Conservation (phyloP, 2,329 filamentous ascomycete genomes). For the Trichophaea hybrida region DNA sequence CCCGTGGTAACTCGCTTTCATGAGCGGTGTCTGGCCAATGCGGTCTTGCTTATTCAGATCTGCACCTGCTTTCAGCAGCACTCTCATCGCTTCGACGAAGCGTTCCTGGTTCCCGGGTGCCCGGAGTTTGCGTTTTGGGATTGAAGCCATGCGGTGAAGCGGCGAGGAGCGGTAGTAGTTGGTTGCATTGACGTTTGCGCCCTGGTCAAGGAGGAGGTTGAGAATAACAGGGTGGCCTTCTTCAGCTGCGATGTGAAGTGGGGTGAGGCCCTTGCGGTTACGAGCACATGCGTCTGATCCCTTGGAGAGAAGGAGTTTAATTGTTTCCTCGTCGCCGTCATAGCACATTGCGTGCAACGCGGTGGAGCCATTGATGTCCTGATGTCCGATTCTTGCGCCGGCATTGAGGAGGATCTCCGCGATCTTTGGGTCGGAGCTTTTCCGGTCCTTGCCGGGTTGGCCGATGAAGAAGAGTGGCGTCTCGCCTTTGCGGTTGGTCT, state of each 20-base stretch:
- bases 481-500: not conserved
- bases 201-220: not conserved
- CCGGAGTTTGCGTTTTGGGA: not conserved
- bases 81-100: not conserved
- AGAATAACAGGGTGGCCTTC: not conserved
- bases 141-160: not conserved
- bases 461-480: not conserved
- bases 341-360: not conserved
- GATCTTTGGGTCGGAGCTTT: not conserved
- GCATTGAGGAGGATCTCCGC: not conserved
- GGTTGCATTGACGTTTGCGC: not conserved
- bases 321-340: not conserved
- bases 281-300: not conserved
- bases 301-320: not conserved
- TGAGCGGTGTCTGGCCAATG: not conserved
- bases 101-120: not conserved
- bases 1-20: not conserved
- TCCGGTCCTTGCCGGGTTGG: too few species aligned
- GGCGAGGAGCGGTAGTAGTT: conserved; percentile 2
- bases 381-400: not conserved
- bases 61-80: not conserved
- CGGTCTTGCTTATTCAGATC: not conserved
- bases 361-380: not conserved
- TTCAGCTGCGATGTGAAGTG: not conserved
- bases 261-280: not conserved